A percentile compares a stretch with the other conserved stretches of the same genome.
Evolutionary conservation across 805 yeast species (phyloP).

Genomic region (Pichia cephalocereana): DNA sequence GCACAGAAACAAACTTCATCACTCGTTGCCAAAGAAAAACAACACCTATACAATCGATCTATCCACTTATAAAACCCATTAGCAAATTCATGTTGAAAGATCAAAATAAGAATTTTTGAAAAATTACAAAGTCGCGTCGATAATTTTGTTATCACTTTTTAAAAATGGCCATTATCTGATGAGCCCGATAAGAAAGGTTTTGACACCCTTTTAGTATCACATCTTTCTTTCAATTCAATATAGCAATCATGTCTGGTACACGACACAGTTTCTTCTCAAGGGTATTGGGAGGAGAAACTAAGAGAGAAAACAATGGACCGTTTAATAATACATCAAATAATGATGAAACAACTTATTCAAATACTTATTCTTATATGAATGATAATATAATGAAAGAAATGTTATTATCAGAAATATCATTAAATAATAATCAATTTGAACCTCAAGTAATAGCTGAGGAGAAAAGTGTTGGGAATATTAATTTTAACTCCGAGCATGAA

Average conservation of each 20-base stretch:
- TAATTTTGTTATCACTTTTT: too few species aligned
- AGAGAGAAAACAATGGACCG: slow-evolving; percentile 15
- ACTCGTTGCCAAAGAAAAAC: neutral
- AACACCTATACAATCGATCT: too few species aligned
- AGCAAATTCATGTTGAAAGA: too few species aligned
- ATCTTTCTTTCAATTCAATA: neutral
- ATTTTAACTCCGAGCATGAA: slow-evolving; percentile 22
- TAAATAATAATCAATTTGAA: neutral
- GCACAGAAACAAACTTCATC: neutral
- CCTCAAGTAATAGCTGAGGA: neutral
- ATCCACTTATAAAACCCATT: too few species aligned
- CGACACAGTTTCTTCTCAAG: neutral
- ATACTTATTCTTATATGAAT: slow-evolving; percentile 14
- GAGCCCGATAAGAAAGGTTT: too few species aligned
- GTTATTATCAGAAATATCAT: slow-evolving; percentile 2
- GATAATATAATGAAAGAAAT: slow-evolving; percentile 7
- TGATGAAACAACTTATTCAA: slow-evolving; percentile 18
- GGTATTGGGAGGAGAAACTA: neutral
- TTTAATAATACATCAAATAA: slow-evolving; percentile 20
- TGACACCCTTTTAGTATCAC: too few species aligned
- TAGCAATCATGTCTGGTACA: neutral
- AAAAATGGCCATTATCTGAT: too few species aligned
- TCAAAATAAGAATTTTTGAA: too few species aligned
- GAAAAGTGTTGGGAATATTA: slow-evolving; percentile 3
- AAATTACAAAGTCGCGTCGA: too few species aligned